Conservation (phyloP, 768 basidiomycete species). For the Phaeotremella fagi region DNA sequence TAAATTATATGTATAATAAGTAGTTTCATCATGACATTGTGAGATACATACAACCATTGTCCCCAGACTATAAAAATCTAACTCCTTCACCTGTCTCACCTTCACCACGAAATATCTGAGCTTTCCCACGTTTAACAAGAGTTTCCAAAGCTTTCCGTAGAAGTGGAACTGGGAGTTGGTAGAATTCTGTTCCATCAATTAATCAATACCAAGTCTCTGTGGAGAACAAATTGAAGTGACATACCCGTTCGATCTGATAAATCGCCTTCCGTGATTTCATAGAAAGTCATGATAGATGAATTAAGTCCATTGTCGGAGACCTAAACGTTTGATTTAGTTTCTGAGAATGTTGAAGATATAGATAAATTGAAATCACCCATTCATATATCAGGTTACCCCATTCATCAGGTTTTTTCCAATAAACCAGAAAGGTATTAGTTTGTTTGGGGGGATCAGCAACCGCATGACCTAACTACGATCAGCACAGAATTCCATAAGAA, state of each 20-base stretch:
- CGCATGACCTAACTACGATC: slow-evolving; percentile 27
- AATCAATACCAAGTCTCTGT: neutral
- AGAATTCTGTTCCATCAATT: slow-evolving; percentile 45
- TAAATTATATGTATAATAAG: too few species aligned
- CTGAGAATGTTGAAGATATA: too few species aligned
- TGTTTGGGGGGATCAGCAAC: slow-evolving; percentile 43
- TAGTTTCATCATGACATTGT: too few species aligned
- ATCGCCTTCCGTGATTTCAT: slow-evolving; percentile 51
- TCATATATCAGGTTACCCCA: slow-evolving; percentile 50
- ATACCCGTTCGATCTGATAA: slow-evolving; percentile 44
- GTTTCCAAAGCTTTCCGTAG: slow-evolving; percentile 48
- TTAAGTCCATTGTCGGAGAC: slow-evolving; percentile 49
- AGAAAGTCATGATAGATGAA: slow-evolving; percentile 51
- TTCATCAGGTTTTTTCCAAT: slow-evolving; percentile 51
- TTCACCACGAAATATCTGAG: slow-evolving; percentile 49
- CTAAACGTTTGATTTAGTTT: too few species aligned
- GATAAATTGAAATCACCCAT: slow-evolving; percentile 50
- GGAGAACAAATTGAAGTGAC: slow-evolving; percentile 1
- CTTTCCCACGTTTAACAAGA: slow-evolving; percentile 50
- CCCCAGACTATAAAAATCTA: slow-evolving; percentile 48
- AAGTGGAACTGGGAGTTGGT: slow-evolving; percentile 44
- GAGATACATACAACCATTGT: too few species aligned
- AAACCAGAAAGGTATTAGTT: slow-evolving; percentile 43
- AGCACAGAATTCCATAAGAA: neutral
- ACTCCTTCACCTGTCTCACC: slow-evolving; percentile 50